Evolutionary conservation across 768 basidiomycete species (phyloP).

Genomic region (Pulveroboletus sp.): DNA sequence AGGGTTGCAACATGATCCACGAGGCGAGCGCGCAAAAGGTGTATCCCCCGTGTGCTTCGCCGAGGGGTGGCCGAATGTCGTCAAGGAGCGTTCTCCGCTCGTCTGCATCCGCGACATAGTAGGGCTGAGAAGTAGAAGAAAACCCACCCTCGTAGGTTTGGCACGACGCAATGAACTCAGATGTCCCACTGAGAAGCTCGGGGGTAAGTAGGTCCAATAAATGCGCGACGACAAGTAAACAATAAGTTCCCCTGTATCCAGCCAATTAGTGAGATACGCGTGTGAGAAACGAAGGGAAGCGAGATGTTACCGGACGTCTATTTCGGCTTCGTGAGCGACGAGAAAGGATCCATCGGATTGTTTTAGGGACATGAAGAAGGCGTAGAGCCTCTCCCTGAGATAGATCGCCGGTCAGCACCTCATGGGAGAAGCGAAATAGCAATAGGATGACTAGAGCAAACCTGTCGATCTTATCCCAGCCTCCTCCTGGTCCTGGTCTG

Average conservation of each 20-base stretch:
- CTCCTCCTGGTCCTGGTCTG: slow-evolving; percentile 61
- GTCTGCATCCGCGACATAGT: slow-evolving; percentile 36
- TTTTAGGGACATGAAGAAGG: slow-evolving; percentile 89
- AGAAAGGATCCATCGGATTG: slow-evolving; percentile 90
- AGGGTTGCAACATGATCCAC: slow-evolving; percentile 72
- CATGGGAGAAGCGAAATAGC: neutral
- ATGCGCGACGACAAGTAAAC: slow-evolving; percentile 77
- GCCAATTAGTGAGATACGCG: neutral
- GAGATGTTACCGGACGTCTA: slow-evolving; percentile 78
- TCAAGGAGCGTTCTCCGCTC: slow-evolving; percentile 29
- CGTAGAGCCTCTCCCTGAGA: slow-evolving; percentile 62
- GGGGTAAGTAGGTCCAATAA: slow-evolving; percentile 86
- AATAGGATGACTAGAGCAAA: slow-evolving; percentile 25
- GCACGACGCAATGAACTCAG: slow-evolving; percentile 79
- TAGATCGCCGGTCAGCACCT: neutral
- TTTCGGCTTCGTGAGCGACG: slow-evolving; percentile 82
- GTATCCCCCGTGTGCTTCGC: slow-evolving; percentile 98
- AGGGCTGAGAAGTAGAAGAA: slow-evolving; percentile 71
- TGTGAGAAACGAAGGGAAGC: no score
- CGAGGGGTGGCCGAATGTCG: slow-evolving; percentile 67
- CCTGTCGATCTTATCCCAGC: slow-evolving; percentile 88
- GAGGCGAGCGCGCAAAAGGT: slow-evolving; percentile 89
- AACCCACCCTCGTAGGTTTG: slow-evolving; percentile 99
- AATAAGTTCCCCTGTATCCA: slow-evolving; percentile 78
- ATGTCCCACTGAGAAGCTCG: slow-evolving; percentile 71